These are phyloP conservation scores for Trichophaea hybrida DNA, from an alignment of 2,329 filamentous ascomycete genomes.

Conservation along the genomic window DNA sequence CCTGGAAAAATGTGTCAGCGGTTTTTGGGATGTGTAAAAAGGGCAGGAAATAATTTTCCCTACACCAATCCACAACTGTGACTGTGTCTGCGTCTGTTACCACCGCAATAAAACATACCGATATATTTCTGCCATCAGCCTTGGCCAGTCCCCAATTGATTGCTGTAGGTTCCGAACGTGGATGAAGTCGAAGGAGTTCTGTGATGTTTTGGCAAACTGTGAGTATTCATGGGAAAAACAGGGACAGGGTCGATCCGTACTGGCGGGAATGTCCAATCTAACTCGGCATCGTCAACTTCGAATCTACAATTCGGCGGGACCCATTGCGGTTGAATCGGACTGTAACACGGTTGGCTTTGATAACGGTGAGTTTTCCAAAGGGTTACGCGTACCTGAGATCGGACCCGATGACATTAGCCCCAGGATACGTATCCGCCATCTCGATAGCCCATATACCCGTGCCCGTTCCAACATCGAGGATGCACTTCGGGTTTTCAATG, in stretches of 20 bases:
- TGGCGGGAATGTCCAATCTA: conserved; percentile 18
- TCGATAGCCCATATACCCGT: conserved; percentile 1
- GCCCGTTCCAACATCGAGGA: background rate
- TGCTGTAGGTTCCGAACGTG: background rate
- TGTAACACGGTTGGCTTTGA: conserved; percentile 25
- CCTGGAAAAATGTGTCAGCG: background rate
- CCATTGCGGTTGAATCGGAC: conserved; percentile 29
- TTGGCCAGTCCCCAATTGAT: background rate
- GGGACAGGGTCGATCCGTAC: too few relatives aligned
- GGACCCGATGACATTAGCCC: conserved; percentile 16
- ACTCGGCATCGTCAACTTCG: conserved; percentile 31
- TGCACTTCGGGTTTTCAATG: conserved; percentile 21
- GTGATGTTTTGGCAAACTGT: too few relatives aligned
- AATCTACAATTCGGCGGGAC: conserved; percentile 29
- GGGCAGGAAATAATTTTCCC: too few relatives aligned
- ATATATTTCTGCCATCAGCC: background rate
- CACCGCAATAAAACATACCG: background rate
- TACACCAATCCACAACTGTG: too few relatives aligned
- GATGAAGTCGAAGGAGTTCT: background rate
- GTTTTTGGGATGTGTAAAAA: too few relatives aligned
- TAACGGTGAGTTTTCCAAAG: conserved; percentile 27
- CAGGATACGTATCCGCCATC: conserved; percentile 8
- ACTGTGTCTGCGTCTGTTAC: background rate
- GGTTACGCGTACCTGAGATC: conserved; percentile 30
- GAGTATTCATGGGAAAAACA: too few relatives aligned